phyloP scores from a whole-genome alignment of 495 filamentous ascomycete species.

The Apodospora peruviana region DNA sequence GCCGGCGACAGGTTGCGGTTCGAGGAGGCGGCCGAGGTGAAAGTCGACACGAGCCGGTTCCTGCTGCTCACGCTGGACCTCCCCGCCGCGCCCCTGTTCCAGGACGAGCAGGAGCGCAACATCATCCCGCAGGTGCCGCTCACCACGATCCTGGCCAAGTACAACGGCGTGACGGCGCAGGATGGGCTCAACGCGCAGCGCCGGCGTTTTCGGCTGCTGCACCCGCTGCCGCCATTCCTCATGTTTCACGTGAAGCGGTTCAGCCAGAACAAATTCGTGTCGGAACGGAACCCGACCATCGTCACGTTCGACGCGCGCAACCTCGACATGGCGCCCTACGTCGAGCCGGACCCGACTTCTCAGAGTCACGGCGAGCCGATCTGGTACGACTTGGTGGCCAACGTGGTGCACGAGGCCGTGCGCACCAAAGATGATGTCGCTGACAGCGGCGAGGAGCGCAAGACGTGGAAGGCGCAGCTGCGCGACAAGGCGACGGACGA shows the following conservation, averaged over 20 bases:
- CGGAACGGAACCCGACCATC: slow-evolving; percentile 95
- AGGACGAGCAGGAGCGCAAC: slow-evolving; percentile 82
- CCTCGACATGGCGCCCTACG: slow-evolving; percentile 84
- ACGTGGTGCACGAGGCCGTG: slow-evolving; percentile 89
- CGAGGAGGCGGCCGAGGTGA: slow-evolving; percentile 80
- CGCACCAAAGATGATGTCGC: slow-evolving; percentile 65
- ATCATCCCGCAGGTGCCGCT: slow-evolving; percentile 96
- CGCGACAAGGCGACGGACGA: slow-evolving; percentile 61
- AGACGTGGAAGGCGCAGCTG: slow-evolving; percentile 72
- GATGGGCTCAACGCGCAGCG: slow-evolving; percentile 83
- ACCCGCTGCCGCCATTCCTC: slow-evolving; percentile 87
- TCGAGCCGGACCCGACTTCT: slow-evolving; percentile 43
- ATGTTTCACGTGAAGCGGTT: slow-evolving; percentile 97
- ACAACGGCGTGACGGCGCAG: slow-evolving; percentile 83
- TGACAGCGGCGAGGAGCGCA: slow-evolving; percentile 73
- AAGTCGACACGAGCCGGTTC: slow-evolving; percentile 70
- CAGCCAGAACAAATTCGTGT: slow-evolving; percentile 89
- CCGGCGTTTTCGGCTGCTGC: slow-evolving; percentile 82
- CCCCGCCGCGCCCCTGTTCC: slow-evolving; percentile 91
- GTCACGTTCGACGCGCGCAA: slow-evolving; percentile 84
- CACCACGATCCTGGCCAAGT: slow-evolving; percentile 84
- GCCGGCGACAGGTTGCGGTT: slow-evolving; percentile 85
- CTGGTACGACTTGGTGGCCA: slow-evolving; percentile 93
- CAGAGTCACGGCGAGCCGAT: slow-evolving; percentile 65
- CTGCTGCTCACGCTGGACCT: slow-evolving; percentile 89